Percentiles rank a stretch among this genome's conserved stretches.
phyloP scores from a whole-genome alignment of 2,329 filamentous ascomycete species.

The Neoscytalidium dimidiatum region DNA sequence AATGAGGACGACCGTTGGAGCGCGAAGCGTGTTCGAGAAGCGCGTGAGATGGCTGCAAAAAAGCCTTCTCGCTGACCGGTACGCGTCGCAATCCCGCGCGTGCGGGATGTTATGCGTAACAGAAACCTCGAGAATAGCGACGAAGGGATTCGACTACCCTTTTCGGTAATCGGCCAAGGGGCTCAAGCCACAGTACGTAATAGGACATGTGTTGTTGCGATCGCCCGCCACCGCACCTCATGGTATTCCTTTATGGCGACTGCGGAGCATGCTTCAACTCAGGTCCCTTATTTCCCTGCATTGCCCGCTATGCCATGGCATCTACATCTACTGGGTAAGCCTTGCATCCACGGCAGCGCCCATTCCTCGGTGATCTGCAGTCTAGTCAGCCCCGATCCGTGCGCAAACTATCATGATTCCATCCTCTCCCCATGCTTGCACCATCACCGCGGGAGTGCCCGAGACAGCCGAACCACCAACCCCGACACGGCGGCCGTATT shows the following conservation, averaged over 20 bases:
- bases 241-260: not conserved
- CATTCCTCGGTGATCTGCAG: not conserved
- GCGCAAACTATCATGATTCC: not conserved
- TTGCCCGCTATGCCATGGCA: not conserved
- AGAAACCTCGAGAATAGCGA: not conserved
- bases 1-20: not conserved
- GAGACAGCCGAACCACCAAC: not conserved
- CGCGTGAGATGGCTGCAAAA: not conserved
- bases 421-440: constrained; percentile 12
- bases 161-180: not conserved
- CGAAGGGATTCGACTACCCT: not conserved
- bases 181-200: constrained; percentile 16
- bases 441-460: not conserved
- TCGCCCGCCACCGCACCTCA: not conserved
- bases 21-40: not conserved
- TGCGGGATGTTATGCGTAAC: constrained; percentile 15
- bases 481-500: not conserved
- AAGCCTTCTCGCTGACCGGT: not conserved
- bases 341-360: not conserved
- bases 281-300: not conserved
- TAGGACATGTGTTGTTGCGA: not conserved
- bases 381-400: constrained; percentile 1
- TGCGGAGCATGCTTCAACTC: not conserved
- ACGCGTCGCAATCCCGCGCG: constrained; percentile 3
- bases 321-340: too few species aligned